These are phyloP conservation scores for Tilletia caries DNA, from an alignment of 1,284 basidiomycete species.

Conservation along the genomic window DNA sequence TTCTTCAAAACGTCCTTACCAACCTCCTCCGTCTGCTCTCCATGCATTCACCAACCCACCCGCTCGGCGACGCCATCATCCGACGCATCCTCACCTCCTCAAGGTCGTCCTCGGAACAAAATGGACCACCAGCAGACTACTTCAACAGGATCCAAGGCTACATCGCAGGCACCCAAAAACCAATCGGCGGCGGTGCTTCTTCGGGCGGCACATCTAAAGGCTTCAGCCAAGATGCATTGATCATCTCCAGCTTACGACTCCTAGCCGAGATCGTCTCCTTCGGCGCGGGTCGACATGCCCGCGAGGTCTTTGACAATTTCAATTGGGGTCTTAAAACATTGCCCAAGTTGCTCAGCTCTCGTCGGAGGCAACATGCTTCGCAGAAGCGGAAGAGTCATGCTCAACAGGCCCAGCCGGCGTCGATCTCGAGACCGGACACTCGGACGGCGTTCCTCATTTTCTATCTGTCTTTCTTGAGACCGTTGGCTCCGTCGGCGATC, in stretches of 20 bases:
- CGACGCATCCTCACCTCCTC: conserved; percentile 29
- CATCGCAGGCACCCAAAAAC: conserved; percentile 26
- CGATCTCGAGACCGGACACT: conserved; percentile 40
- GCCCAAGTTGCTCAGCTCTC: conserved; percentile 37
- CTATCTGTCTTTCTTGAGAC: conserved; percentile 37
- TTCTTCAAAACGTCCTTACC: conserved; percentile 42
- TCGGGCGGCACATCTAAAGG: background rate
- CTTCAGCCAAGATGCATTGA: conserved; percentile 25
- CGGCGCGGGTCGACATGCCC: conserved; percentile 34
- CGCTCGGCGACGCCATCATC: conserved; percentile 36
- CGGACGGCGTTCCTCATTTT: conserved; percentile 48
- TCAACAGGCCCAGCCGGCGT: conserved; percentile 14
- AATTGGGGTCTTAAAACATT: conserved; percentile 40
- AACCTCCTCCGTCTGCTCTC: conserved; percentile 42
- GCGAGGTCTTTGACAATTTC: conserved; percentile 40
- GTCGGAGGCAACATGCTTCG: conserved; percentile 21
- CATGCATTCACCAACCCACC: conserved; percentile 42
- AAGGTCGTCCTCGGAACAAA: conserved; percentile 13
- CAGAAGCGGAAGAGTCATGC: conserved; percentile 14
- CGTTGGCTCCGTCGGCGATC: conserved; percentile 20
- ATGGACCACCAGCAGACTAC: conserved; percentile 17
- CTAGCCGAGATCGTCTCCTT: conserved; percentile 37
- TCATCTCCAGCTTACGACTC: conserved; percentile 33
- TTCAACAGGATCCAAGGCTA: conserved; percentile 33
- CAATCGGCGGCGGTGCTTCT: conserved; percentile 16